Conservation (phyloP, 345 rosid species). For the Eutrema heterophyllum region DNA sequence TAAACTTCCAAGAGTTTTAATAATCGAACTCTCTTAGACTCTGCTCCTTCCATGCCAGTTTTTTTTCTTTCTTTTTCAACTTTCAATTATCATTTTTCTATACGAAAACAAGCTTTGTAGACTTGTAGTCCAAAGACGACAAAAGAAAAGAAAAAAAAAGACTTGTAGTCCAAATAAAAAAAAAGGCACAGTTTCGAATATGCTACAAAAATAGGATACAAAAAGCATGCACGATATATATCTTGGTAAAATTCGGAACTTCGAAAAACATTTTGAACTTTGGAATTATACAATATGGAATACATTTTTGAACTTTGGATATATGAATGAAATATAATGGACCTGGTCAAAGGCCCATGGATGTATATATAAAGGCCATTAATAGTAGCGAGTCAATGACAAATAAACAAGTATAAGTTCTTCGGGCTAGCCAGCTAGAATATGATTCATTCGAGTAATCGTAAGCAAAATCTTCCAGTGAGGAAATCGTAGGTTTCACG, state of each 20-base stretch:
- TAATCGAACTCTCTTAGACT: slow-evolving; percentile 5
- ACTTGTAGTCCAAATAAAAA: too few relatives aligned
- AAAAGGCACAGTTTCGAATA: too few relatives aligned
- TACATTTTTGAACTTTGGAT: not conserved
- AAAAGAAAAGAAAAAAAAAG: too few relatives aligned
- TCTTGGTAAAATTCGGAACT: too few relatives aligned
- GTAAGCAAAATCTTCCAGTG: not conserved
- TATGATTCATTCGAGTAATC: not conserved
- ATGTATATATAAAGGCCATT: not conserved
- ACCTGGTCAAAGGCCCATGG: not conserved
- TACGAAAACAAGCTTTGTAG: not conserved
- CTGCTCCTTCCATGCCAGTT: not conserved
- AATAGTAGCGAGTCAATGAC: not conserved
- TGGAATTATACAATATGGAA: too few relatives aligned
- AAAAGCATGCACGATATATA: too few relatives aligned
- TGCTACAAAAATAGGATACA: too few relatives aligned
- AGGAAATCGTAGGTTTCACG: not conserved
- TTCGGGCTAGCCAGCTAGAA: not conserved
- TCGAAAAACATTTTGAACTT: too few relatives aligned
- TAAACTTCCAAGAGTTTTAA: not conserved
- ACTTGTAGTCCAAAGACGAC: not conserved
- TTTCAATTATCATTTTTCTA: not conserved
- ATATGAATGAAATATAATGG: not conserved
- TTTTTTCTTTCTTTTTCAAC: not conserved
- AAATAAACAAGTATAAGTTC: not conserved